Evolutionary conservation across 805 yeast species (phyloP), one percentile per base, ranked within the genome.

Genomic region (Spathaspora passalidarum): DNA sequence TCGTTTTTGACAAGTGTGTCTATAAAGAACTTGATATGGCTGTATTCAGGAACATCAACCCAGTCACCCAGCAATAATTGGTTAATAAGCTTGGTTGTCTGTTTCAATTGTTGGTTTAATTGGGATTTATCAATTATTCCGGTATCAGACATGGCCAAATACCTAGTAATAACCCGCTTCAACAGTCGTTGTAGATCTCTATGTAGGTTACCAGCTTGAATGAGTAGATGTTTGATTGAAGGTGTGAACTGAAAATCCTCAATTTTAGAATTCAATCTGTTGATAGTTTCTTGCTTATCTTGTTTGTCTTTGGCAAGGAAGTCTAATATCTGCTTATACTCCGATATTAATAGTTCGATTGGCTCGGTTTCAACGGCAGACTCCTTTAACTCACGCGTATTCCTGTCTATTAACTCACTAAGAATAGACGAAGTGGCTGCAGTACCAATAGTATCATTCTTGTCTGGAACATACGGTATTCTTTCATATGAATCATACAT

Each of bases 361-460:
- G 38, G 11, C 6, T 20, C 16, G 10, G 5, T 36, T 10, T 38
- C 41, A 6, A 11, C 14, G 5, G 9, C 19, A 9, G 7, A 7
- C 13, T 46, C 35, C 2, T 32, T 29, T 29, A 47, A 37, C 16
- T 32, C 39, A 13, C 9, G 2, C 13, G 19, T 20, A 19, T 13
- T 18, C 14, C 38, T n/a, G 9, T 22, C 14, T 3, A 40, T 23
- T 18, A 50, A 42, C 10, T 47, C 39, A 13, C 37, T 17, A 8
- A 53, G 44, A 14, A 50, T 37, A 4, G 26, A 23, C 13, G 62
- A 56, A 2, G 69, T 61, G 10, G 58, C 47, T 13, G 66, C 64
- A 13, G 57, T 54, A 5, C 57, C 59, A 17, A 65, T 57, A 14
- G 59, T 60, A 32, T 64, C 69, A 42, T 57, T 59, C 46, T 62